These are phyloP conservation scores for Vitis vinifera DNA, from an alignment of 164 flowering plant species.

Conservation along the genomic window DNA sequence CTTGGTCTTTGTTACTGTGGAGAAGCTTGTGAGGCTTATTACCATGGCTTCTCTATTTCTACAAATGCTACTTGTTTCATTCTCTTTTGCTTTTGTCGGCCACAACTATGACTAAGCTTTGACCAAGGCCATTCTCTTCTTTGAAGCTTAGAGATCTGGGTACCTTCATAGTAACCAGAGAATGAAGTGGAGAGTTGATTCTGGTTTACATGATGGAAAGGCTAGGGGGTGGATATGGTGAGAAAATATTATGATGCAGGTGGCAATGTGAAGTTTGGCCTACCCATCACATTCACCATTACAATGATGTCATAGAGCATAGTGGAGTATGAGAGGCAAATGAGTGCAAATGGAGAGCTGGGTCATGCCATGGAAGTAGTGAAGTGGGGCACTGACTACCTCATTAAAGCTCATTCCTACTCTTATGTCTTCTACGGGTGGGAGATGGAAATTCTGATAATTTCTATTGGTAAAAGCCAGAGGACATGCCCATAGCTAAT, in stretches of 20 bases:
- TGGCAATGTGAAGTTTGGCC: conserved; percentile 94
- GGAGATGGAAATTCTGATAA: too few relatives aligned
- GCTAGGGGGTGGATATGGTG: conserved; percentile 81
- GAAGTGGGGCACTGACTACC: conserved; percentile 93
- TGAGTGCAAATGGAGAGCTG: conserved; percentile 73
- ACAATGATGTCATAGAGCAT: conserved; percentile 96
- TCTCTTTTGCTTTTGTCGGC: conserved; percentile 29
- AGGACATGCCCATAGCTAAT: too few relatives aligned
- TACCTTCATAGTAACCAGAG: conserved; percentile 71
- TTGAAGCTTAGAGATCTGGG: conserved; percentile 97
- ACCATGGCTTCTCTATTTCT: too few relatives aligned
- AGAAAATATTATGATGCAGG: conserved; percentile 98
- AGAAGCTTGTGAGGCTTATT: too few relatives aligned
- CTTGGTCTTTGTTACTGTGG: background rate
- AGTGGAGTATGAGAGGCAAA: conserved; percentile 71
- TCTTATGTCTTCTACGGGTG: conserved; percentile 88
- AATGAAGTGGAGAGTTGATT: conserved; percentile 80
- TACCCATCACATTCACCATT: conserved; percentile 91
- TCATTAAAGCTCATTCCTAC: conserved; percentile 86
- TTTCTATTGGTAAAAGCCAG: too few relatives aligned
- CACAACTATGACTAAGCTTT: conserved; percentile 85
- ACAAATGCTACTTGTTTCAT: too few relatives aligned
- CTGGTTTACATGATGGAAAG: conserved; percentile 84
- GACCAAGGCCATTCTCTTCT: conserved; percentile 82
- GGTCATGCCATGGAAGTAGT: conserved; percentile 80